A percentile compares a stretch with the other conserved stretches of the same genome.
Conservation (phyloP, 176 grass and related monocot species). For the Rhynchospora tenuis region DNA sequence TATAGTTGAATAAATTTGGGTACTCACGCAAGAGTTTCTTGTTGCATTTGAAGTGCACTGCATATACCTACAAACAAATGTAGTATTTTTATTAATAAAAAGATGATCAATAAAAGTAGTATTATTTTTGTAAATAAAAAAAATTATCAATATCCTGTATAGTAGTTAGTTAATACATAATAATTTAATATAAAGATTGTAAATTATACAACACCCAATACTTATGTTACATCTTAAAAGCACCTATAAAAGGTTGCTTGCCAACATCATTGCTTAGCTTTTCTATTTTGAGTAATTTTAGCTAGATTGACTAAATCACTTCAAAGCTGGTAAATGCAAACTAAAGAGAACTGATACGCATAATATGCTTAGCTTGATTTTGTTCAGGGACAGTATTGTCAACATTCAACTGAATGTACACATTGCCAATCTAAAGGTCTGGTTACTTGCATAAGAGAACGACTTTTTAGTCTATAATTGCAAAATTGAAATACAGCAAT, state of each 20-base stretch:
- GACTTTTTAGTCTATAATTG: background rate
- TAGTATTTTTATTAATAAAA: background rate
- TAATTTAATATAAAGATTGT: background rate
- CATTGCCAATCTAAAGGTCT: background rate
- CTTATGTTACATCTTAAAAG: background rate
- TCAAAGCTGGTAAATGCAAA: background rate
- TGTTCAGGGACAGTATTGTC: background rate
- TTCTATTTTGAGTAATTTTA: background rate
- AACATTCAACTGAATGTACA: background rate
- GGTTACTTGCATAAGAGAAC: background rate
- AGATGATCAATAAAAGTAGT: too few relatives aligned
- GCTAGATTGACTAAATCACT: too few relatives aligned
- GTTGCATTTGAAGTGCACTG: slow-evolving; percentile 95
- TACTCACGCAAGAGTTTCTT: slow-evolving; percentile 81
- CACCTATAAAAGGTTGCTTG: background rate
- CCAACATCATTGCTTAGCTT: background rate
- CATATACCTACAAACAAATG: slow-evolving; percentile 52
- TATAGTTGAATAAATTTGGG: slow-evolving; percentile 88
- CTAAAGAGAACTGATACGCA: background rate
- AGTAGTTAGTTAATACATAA: background rate
- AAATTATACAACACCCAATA: background rate
- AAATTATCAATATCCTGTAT: background rate
- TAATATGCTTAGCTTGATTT: background rate
- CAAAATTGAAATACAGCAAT: slow-evolving; percentile 1
- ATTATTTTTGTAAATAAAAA: too few relatives aligned